phyloP scores from a whole-genome alignment of 192 early-diverging fungal species.

The Oehlia diaphana region DNA sequence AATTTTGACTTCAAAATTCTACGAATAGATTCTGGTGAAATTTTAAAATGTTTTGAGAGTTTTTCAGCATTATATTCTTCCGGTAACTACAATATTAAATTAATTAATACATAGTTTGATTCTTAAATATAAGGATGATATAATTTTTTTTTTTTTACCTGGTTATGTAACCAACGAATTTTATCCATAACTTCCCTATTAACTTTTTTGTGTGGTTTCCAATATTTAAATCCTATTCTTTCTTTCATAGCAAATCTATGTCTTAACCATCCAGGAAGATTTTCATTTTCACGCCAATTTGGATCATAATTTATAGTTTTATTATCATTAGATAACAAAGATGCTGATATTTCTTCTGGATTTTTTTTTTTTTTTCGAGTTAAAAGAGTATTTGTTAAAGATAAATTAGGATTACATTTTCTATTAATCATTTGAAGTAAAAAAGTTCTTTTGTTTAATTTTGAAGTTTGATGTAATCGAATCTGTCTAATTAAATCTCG shows the following conservation, averaged over 20 bases:
- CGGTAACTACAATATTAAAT: neutral
- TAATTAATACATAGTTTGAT: neutral
- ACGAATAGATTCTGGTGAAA: slow-evolving; percentile 9
- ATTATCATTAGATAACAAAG: neutral
- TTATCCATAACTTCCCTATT: slow-evolving; percentile 7
- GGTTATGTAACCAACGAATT: neutral
- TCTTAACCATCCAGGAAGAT: slow-evolving; percentile 21
- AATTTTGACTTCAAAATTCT: slow-evolving; percentile 14
- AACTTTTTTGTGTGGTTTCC: slow-evolving; percentile 13
- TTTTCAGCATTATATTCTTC: slow-evolving; percentile 4
- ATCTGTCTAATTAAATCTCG: neutral
- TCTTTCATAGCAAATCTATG: slow-evolving; percentile 12
- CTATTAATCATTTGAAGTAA: neutral
- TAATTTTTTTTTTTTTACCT: neutral
- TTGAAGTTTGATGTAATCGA: neutral
- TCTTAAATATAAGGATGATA: neutral
- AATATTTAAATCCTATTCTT: slow-evolving; percentile 9
- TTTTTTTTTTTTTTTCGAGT: neutral
- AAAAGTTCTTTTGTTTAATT: neutral
- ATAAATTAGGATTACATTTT: slow-evolving; percentile 1
- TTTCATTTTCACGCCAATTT: slow-evolving; percentile 4
- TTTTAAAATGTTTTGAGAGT: neutral
- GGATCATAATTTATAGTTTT: neutral
- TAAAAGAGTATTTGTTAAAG: neutral
- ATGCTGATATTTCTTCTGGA: neutral